These are phyloP conservation scores for Colletotrichum acutatum DNA, from an alignment of 2,329 filamentous ascomycete species.

Conservation along the genomic window DNA sequence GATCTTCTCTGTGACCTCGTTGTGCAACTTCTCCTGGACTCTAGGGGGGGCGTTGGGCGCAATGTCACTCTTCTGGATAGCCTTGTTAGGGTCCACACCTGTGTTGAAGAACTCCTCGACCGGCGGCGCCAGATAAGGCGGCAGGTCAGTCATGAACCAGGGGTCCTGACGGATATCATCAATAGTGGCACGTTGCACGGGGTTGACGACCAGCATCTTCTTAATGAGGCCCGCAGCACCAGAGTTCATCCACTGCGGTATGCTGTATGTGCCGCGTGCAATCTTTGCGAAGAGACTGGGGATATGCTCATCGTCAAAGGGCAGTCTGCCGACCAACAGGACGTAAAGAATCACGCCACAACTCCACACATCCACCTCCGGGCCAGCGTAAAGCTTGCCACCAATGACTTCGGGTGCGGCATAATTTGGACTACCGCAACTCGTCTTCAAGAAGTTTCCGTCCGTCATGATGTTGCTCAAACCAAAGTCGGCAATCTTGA, in stretches of 20 bases:
- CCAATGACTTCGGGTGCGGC: slow-evolving; percentile 98
- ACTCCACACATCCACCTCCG: slow-evolving; percentile 99
- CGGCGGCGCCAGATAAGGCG: slow-evolving; percentile 86
- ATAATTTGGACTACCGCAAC: slow-evolving; percentile 98
- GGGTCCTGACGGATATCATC: slow-evolving; percentile 92
- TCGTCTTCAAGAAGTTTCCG: slow-evolving; percentile 98
- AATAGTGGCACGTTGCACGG: slow-evolving; percentile 92
- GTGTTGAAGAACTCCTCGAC: slow-evolving; percentile 94
- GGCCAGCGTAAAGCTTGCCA: slow-evolving; percentile 95
- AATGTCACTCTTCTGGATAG: slow-evolving; percentile 85
- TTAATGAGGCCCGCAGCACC: slow-evolving; percentile 87
- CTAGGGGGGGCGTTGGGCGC: slow-evolving; percentile 81
- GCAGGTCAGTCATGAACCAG: slow-evolving; percentile 92
- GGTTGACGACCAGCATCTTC: slow-evolving; percentile 95
- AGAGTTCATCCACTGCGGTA: slow-evolving; percentile 89
- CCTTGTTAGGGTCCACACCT: slow-evolving; percentile 91
- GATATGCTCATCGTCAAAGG: slow-evolving; percentile 99
- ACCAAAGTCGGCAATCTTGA: slow-evolving; percentile 99
- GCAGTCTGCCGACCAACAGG: slow-evolving; percentile 82
- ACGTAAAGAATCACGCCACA: slow-evolving; percentile 92
- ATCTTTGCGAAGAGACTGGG: slow-evolving; percentile 98
- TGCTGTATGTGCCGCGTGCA: slow-evolving; percentile 90
- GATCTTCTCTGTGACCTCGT: slow-evolving; percentile 93
- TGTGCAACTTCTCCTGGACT: slow-evolving; percentile 89
- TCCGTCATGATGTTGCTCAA: slow-evolving; percentile 99